phyloP scores from a whole-genome alignment of 2,329 filamentous ascomycete species.

The Penicillium fuscoglaucum region DNA sequence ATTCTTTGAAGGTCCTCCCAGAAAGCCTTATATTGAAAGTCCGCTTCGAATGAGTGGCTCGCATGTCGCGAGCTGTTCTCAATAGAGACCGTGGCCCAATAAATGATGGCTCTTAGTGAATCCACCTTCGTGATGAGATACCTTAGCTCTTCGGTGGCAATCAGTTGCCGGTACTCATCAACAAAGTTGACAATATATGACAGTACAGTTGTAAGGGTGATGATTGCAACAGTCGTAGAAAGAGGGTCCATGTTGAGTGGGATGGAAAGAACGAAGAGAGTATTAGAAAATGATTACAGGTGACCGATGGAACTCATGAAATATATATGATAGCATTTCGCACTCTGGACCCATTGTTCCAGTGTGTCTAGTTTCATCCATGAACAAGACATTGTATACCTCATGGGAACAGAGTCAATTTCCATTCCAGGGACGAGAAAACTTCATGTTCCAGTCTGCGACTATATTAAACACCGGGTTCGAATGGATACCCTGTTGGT shows the following conservation, averaged over 20 bases:
- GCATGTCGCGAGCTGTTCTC: neutral
- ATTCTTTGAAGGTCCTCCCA: neutral
- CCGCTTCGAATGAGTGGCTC: too few relatives aligned
- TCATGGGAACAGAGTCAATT: neutral
- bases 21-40: neutral
- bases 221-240: neutral
- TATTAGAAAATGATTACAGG: neutral
- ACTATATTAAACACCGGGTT: neutral
- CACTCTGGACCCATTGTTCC: neutral
- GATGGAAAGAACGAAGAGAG: neutral
- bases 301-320: neutral
- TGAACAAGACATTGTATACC: neutral
- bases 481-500: neutral
- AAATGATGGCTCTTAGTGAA: too few relatives aligned
- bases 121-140: neutral
- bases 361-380: neutral
- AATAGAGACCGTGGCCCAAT: rapidly evolving
- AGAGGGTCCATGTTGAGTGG: neutral
- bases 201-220: too few relatives aligned
- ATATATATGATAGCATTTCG: neutral
- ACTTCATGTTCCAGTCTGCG: neutral
- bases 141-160: neutral
- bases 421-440: neutral
- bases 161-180: neutral
- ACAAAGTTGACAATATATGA: neutral